Evolutionary conservation across 2,329 filamentous ascomycete genomes (phyloP).

Genomic region (Fusarium paranaense): DNA sequence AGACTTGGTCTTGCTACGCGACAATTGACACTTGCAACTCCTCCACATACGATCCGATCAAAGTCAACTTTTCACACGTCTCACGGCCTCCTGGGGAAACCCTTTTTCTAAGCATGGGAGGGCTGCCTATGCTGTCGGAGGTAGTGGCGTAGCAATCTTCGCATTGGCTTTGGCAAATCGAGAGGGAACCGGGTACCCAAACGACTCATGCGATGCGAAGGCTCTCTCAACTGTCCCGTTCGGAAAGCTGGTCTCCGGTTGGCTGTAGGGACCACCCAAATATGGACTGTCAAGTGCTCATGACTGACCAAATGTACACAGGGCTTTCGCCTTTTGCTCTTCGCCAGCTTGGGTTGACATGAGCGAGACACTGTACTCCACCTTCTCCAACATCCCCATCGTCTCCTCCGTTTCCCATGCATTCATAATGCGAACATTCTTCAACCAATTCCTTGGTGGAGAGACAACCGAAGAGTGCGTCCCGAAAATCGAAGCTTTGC

Average conservation of each 20-base stretch:
- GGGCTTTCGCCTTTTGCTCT: constrained; percentile 37
- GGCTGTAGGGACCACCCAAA: background rate
- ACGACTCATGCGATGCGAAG: constrained; percentile 2
- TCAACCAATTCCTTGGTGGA: constrained; percentile 35
- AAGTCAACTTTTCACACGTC: background rate
- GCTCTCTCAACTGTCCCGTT: constrained; percentile 8
- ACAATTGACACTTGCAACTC: background rate
- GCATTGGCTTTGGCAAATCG: background rate
- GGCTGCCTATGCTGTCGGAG: background rate
- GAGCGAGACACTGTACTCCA: constrained; percentile 30
- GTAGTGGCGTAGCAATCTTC: background rate
- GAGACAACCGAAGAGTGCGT: constrained; percentile 24
- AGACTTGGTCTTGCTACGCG: background rate
- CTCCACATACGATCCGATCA: background rate
- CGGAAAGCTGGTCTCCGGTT: constrained; percentile 11
- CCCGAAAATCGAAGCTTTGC: constrained; percentile 32
- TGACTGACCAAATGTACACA: background rate
- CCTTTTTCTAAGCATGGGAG: background rate
- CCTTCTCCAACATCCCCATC: constrained; percentile 29
- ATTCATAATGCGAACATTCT: constrained; percentile 32
- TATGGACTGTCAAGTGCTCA: background rate
- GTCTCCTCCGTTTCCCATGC: constrained; percentile 25
- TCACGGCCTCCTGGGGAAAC: background rate
- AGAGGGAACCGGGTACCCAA: background rate
- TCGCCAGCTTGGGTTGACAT: constrained; percentile 34